These are phyloP conservation scores for Fraxinus platypoda DNA, from an alignment of 305 asterid genomes.

Conservation along the genomic window DNA sequence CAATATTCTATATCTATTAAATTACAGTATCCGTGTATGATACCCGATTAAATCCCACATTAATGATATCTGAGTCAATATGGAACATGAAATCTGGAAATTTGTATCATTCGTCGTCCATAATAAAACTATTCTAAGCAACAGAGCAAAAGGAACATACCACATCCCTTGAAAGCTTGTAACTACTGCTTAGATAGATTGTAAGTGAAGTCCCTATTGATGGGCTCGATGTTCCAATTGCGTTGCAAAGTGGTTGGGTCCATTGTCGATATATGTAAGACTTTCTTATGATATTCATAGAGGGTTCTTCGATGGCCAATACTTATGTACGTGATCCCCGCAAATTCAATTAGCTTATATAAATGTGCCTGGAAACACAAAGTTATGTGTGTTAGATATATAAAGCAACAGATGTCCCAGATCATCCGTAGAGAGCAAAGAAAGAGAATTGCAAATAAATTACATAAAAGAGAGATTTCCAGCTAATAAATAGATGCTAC, in stretches of 20 bases:
- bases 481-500: constrained; percentile 29
- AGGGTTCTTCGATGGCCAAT: constrained; percentile 69
- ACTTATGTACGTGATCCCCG: constrained; percentile 68
- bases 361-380: constrained; percentile 61
- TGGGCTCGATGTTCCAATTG: constrained; percentile 58
- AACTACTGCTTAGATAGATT: constrained; percentile 33
- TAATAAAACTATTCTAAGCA: background rate
- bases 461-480: constrained; percentile 14
- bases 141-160: constrained; percentile 12
- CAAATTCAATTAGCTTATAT: constrained; percentile 50
- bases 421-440: constrained; percentile 19
- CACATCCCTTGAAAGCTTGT: background rate
- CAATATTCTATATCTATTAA: background rate
- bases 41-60: background rate
- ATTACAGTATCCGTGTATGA: background rate
- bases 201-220: constrained; percentile 31
- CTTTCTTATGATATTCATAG: constrained; percentile 46
- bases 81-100: background rate
- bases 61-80: background rate
- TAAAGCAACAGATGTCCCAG: constrained; percentile 16
- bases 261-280: constrained; percentile 45
- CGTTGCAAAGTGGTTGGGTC: constrained; percentile 31
- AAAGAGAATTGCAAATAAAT: constrained; percentile 4
- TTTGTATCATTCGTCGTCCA: background rate
- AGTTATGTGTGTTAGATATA: constrained; percentile 13